phyloP scores from a whole-genome alignment of 1,284 basidiomycete genomes.

The Caloboletus firmus region DNA sequence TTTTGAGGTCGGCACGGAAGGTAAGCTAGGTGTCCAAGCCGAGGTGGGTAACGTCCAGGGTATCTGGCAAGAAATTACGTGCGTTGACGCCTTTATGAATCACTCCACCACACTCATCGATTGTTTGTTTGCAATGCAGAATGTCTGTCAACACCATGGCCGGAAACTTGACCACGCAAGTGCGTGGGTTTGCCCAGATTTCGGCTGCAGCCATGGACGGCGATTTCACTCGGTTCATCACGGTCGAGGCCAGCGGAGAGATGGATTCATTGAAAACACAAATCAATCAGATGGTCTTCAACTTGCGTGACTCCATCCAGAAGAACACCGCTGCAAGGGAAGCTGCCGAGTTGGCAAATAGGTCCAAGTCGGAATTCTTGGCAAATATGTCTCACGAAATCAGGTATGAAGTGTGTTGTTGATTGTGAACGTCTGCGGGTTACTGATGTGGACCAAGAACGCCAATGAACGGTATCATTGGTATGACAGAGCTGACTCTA shows the following conservation, averaged over 20 bases:
- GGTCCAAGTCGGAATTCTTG: slow-evolving; percentile 97
- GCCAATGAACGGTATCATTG: slow-evolving; percentile 99
- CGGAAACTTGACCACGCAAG: slow-evolving; percentile 96
- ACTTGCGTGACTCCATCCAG: slow-evolving; percentile 95
- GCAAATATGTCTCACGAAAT: slow-evolving; percentile 98
- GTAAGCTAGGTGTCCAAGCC: slow-evolving; percentile 95
- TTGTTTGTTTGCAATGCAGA: slow-evolving; percentile 34
- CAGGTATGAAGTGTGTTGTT: slow-evolving; percentile 49
- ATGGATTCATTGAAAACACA: slow-evolving; percentile 99
- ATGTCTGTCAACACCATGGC: slow-evolving; percentile 96
- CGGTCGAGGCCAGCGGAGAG: slow-evolving; percentile 96
- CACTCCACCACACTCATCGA: not conserved
- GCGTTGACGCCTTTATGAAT: slow-evolving; percentile 38
- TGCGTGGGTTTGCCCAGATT: slow-evolving; percentile 98
- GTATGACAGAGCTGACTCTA: slow-evolving; percentile 97
- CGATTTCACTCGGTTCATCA: slow-evolving; percentile 99
- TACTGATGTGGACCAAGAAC: slow-evolving; percentile 54
- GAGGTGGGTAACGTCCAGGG: slow-evolving; percentile 97
- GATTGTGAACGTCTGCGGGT: slow-evolving; percentile 3
- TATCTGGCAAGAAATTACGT: slow-evolving; percentile 99
- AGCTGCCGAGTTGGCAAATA: slow-evolving; percentile 94
- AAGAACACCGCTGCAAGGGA: slow-evolving; percentile 99
- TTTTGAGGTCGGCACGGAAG: slow-evolving; percentile 93
- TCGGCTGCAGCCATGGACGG: slow-evolving; percentile 98
- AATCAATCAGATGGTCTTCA: slow-evolving; percentile 99